These are phyloP conservation scores for Obba rivulosa DNA, from an alignment of 768 basidiomycete genomes.

Conservation along the genomic window DNA sequence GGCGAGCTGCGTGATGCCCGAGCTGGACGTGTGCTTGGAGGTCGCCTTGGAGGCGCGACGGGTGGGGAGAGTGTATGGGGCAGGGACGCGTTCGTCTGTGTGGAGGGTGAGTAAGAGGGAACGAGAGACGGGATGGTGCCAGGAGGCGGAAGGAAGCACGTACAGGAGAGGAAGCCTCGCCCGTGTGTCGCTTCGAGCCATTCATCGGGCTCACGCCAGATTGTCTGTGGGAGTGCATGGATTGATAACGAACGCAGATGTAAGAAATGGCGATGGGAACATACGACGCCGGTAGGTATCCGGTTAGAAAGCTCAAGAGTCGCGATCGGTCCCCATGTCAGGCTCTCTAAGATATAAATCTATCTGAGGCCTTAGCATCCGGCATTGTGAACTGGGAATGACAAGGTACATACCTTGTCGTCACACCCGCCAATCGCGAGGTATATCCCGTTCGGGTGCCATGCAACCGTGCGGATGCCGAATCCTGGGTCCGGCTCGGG, in stretches of 20 bases:
- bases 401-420: conserved; percentile 54
- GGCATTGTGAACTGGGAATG: not conserved
- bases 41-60: conserved; percentile 47
- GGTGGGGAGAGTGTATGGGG: conserved; percentile 47
- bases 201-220: conserved; percentile 82
- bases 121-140: not conserved
- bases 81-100: conserved; percentile 62
- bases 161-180: conserved; percentile 85
- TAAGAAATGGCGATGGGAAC: conserved; percentile 18
- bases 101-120: not conserved
- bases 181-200: conserved; percentile 85
- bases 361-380: conserved; percentile 22
- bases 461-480: conserved; percentile 71
- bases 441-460: conserved; percentile 86
- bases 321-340: conserved; percentile 67
- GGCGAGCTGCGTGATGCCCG: conserved; percentile 65
- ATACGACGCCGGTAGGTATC: conserved; percentile 51
- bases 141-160: conserved; percentile 12
- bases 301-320: conserved; percentile 59
- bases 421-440: conserved; percentile 85
- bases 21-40: conserved; percentile 37
- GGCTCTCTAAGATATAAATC: conserved; percentile 71
- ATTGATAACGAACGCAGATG: no score
- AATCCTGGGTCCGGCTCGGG: conserved; percentile 78
- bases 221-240: conserved; percentile 38